Base-by-base conservation (phyloP, 2,329 filamentous ascomycete species). In the Botryosphaeria dothidea region DNA sequence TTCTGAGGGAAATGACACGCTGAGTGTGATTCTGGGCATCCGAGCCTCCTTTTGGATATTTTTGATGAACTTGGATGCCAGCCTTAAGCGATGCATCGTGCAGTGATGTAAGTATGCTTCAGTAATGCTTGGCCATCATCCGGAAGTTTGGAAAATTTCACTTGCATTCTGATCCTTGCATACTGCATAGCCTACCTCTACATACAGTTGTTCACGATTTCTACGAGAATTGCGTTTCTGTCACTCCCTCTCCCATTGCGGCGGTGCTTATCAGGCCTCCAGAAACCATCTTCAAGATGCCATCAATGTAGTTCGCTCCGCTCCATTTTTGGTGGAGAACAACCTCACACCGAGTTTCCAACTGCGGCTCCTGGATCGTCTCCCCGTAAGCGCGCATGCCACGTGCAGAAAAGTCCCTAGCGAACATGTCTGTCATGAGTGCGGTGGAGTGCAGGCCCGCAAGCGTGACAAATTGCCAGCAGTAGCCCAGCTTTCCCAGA, bases 281-380 rank as follows among this genome's bases (percentile, higher is more conserved):
- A 4, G 90, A 93, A 31, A 99, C 92, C 93, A 99, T 97, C 86
- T 96, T 97, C 79, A 97, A 83, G 81, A 97, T 76, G 79, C 96
- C 93, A 77, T 99, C 95, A 19, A 94, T 91, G 76, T 98, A 98
- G 70, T 91, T 94, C 19, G 95, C 95, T 52, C 95, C 95, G 72
- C 88, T 92, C 95, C 95, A 99, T 81, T 98, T 98, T 86, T 99
- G 95, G 83, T 99, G 95, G 80, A 92, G 97, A 69, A 99, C 92
- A 43, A 99, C 95, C 76, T 99, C 95, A 67, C 97, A 89, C 66
- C 90, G 90, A 65, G 85, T 84, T 67, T 91, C 92, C 84, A 97
- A 97, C 85, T 99, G 95, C 9, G 94, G 95, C 83, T 98, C 95
- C 82, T 99, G 95, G 65, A 99, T 92, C 68, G 97, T 86, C 83